These are phyloP conservation scores for Stephanodiscus triporus DNA, from an alignment of 108 stramenopile species.

Conservation along the genomic window DNA sequence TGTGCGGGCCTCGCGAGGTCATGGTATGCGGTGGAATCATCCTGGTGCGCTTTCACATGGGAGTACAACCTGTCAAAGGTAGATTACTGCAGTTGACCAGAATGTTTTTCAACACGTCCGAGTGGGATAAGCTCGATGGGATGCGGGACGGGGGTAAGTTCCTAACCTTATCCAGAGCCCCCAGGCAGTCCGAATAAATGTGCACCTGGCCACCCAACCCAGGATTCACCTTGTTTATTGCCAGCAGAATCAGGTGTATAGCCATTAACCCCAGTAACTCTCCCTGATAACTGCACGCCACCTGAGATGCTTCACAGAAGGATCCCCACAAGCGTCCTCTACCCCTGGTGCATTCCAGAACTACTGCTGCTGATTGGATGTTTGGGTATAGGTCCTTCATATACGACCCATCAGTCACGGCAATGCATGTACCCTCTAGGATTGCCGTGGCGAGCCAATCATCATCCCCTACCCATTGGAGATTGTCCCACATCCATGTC, in stretches of 20 bases:
- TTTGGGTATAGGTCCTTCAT: no score
- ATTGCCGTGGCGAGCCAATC: no score
- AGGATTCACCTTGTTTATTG: constrained; percentile 5
- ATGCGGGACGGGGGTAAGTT: background rate
- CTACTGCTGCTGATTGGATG: no score
- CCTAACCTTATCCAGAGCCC: background rate
- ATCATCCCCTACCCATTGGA: no score
- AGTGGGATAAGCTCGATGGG: constrained; percentile 11
- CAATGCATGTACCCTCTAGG: no score
- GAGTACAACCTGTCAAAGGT: background rate
- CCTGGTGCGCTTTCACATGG: constrained; percentile 26
- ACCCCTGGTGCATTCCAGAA: no score
- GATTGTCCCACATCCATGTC: constrained; percentile 5
- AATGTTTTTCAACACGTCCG: constrained; percentile 12
- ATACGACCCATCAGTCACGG: no score
- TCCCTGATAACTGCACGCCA: no score
- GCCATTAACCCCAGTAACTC: no score
- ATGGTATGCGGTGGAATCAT: background rate
- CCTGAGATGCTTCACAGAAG: constrained; percentile 14
- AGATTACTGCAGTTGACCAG: constrained; percentile 16
- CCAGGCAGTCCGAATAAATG: no score
- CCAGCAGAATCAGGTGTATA: constrained; percentile 6
- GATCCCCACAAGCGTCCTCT: constrained; percentile 1
- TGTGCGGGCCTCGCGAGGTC: background rate
- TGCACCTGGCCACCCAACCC: background rate